Percentiles rank a stretch among this genome's conserved stretches.
These are phyloP conservation scores for Metarhizium sp. DNA, from an alignment of 2,329 filamentous ascomycete genomes.

Conservation along the genomic window DNA sequence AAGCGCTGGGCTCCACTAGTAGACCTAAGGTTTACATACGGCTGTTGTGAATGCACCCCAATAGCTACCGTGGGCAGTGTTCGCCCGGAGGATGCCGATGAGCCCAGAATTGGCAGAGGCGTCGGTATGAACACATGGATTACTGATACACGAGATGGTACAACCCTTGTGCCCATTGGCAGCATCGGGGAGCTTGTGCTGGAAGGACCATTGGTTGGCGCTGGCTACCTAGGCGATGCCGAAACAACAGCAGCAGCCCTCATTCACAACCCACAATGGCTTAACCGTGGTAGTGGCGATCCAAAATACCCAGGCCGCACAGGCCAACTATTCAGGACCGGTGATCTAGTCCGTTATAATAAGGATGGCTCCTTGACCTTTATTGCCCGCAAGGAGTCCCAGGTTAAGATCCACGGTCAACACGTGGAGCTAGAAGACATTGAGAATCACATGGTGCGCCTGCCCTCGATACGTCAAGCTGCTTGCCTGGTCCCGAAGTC, in stretches of 20 bases:
- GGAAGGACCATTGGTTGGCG: slow-evolving; percentile 15
- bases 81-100: slow-evolving; percentile 1
- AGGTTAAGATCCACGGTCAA: slow-evolving; percentile 47
- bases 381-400: slow-evolving; percentile 41
- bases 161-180: slow-evolving; percentile 12
- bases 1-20: neutral
- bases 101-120: slow-evolving; percentile 5
- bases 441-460: slow-evolving; percentile 8
- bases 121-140: slow-evolving; percentile 12
- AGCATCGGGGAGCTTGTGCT: slow-evolving; percentile 17
- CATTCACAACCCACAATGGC: slow-evolving; percentile 8
- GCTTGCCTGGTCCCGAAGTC: slow-evolving; percentile 1
- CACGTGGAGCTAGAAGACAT: slow-evolving; percentile 33
- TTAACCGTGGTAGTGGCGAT: slow-evolving; percentile 4
- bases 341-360: slow-evolving; percentile 17
- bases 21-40: slow-evolving; percentile 1
- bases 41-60: neutral
- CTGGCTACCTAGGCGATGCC: slow-evolving; percentile 13
- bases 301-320: neutral
- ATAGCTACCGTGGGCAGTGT: neutral
- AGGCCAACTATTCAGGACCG: slow-evolving; percentile 14
- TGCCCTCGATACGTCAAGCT: neutral
- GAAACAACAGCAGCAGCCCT: slow-evolving; percentile 5
- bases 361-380: slow-evolving; percentile 27
- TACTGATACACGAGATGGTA: slow-evolving; percentile 9